Evolutionary conservation across 306 rosid genomes (phyloP).

Genomic region (Chamaecrista fasciculata): DNA sequence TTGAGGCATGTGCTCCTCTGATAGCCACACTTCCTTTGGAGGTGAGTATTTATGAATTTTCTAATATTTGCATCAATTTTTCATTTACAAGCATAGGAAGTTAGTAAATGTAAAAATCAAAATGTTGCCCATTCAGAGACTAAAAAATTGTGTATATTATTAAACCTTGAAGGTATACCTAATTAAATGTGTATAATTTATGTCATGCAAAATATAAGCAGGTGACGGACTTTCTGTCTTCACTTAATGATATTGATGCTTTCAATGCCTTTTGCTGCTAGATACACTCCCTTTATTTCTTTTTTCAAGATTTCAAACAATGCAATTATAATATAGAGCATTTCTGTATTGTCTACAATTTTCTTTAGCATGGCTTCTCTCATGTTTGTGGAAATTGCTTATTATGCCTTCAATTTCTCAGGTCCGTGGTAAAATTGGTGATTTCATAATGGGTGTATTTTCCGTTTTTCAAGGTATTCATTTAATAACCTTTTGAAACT

Average conservation of each 20-base stretch:
- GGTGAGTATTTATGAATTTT: slow-evolving; percentile 43
- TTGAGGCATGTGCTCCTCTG: slow-evolving; percentile 73
- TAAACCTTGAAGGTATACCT: slow-evolving; percentile 1
- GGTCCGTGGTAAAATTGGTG: slow-evolving; percentile 71
- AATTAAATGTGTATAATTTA: not conserved
- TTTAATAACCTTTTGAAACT: slow-evolving; percentile 21
- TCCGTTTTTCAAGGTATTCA: slow-evolving; percentile 79
- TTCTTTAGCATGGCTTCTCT: not conserved
- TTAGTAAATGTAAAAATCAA: not conserved
- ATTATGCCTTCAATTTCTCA: slow-evolving; percentile 28
- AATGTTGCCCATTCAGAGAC: slow-evolving; percentile 10
- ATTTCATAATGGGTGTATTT: slow-evolving; percentile 65
- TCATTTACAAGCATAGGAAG: not conserved
- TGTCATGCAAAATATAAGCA: not conserved
- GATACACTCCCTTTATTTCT: not conserved
- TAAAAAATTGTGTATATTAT: not conserved
- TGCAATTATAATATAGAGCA: not conserved
- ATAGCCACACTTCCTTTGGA: slow-evolving; percentile 88
- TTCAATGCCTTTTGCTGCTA: slow-evolving; percentile 3
- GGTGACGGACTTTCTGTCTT: not conserved
- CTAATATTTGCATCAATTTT: slow-evolving; percentile 4
- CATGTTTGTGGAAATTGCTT: slow-evolving; percentile 25
- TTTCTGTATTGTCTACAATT: not conserved
- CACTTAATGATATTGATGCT: slow-evolving; percentile 1
- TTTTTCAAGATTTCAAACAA: not conserved